These are phyloP conservation scores for Mycena rebaudengoi DNA, from an alignment of 768 basidiomycete genomes.

Conservation along the genomic window DNA sequence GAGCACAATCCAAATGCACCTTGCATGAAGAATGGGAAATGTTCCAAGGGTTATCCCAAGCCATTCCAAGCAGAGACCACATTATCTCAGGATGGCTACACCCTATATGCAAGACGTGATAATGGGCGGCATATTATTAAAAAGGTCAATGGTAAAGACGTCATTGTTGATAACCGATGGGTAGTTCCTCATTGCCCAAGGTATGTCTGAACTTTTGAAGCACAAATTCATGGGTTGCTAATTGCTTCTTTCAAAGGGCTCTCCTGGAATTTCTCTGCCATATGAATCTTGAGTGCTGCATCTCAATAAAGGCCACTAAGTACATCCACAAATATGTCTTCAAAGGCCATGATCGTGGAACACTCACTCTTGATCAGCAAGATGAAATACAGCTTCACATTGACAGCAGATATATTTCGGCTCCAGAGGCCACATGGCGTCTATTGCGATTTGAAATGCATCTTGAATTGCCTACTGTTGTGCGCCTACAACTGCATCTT, in stretches of 20 bases:
- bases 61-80: slow-evolving; percentile 38
- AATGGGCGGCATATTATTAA: slow-evolving; percentile 17
- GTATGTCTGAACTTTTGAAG: slow-evolving; percentile 27
- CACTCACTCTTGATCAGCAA: neutral
- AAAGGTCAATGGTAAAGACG: neutral
- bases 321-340: slow-evolving; percentile 11
- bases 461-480: slow-evolving; percentile 35
- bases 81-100: slow-evolving; percentile 45
- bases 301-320: slow-evolving; percentile 37
- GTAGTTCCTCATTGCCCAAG: slow-evolving; percentile 46
- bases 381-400: slow-evolving; percentile 27
- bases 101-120: slow-evolving; percentile 40
- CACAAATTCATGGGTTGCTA: neutral
- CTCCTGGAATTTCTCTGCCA: slow-evolving; percentile 43
- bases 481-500: slow-evolving; percentile 43
- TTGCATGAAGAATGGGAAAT: slow-evolving; percentile 48
- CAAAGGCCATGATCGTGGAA: slow-evolving; percentile 5
- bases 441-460: slow-evolving; percentile 33
- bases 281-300: slow-evolving; percentile 50
- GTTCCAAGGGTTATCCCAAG: slow-evolving; percentile 50
- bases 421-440: slow-evolving; percentile 39
- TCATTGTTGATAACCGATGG: slow-evolving; percentile 33
- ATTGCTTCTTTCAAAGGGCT: neutral
- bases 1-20: slow-evolving; percentile 23
- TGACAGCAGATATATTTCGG: slow-evolving; percentile 34